Base-by-base conservation (phyloP, 2,329 filamentous ascomycete genomes). In the Simplicillium sp. region DNA sequence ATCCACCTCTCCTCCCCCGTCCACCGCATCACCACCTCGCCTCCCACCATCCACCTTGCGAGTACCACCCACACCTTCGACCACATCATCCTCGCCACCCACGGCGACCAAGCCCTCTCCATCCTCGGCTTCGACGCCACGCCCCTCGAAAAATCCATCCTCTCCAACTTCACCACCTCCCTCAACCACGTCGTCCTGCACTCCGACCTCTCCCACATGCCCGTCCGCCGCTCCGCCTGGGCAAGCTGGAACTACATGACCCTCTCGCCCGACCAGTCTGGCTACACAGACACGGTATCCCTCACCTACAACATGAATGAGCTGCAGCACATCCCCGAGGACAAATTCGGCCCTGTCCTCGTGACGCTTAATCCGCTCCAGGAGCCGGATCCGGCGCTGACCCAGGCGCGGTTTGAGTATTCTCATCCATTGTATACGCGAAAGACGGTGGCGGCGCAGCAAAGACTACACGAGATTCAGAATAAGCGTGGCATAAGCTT, bases 281-380 rank as follows among this genome's bases (percentile, higher is more conserved):
- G 58, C 32, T 68, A 75, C 41, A 66, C 81, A 18, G 71, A 80
- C 50, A 73, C 76, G 44, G 78, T 86, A 25, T 85, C 76, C 16
- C 59, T 92, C 44, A 92, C 86, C 1, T 92, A 92, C 65, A 85
- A 87, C 65, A 87, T 92, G 82, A 94, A 94, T 50, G 76, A 80
- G 17, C 66, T 94, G 2, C 87, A 94, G 55, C 76, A 85, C 51
- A 80, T 92, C 36, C 76, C 84, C 1, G 64, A 67, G 31, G 59
- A 70, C 2, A 67, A 70, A 1, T 88, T 82, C 44, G 84, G 84
- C 18, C 68, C 83, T 36, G 77, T 92, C 1, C 73, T 92, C 11
- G 83, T 94, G 7, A 94, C 87, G 1, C 66, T 94, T 41, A 94
- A 94, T 54, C 85, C 87, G 0, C 68, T 84, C 3, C 73, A 76